Conservation (phyloP, 116 monocot species). For the Trichopus zeylanicus region DNA sequence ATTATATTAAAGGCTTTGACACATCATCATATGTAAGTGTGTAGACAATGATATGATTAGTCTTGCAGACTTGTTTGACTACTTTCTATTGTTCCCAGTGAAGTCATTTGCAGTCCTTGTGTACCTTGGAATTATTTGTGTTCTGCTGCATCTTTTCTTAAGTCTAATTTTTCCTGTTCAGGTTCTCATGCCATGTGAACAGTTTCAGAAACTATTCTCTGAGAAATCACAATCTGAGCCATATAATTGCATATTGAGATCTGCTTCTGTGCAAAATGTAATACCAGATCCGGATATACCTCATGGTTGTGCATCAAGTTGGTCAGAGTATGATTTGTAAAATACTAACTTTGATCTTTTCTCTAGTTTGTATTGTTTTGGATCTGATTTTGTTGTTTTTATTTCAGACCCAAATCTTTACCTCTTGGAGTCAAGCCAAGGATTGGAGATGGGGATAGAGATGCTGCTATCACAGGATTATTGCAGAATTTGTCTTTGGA, state of each 20-base stretch:
- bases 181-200: conserved; percentile 54
- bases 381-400: background rate
- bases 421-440: conserved; percentile 36
- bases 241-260: conserved; percentile 34
- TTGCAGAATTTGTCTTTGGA: conserved; percentile 47
- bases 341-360: background rate
- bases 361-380: background rate
- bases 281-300: conserved; percentile 78
- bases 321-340: conserved; percentile 47
- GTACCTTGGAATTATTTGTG: too few relatives aligned
- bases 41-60: too few relatives aligned
- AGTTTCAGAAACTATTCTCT: conserved; percentile 42
- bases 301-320: conserved; percentile 34
- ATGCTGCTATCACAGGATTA: conserved; percentile 35
- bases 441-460: conserved; percentile 60
- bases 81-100: too few relatives aligned
- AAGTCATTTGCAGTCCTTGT: too few relatives aligned
- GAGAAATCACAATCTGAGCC: conserved; percentile 27
- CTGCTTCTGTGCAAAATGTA: conserved; percentile 47
- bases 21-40: conserved; percentile 55
- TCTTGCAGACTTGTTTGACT: too few relatives aligned
- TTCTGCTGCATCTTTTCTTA: background rate
- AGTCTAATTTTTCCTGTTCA: conserved; percentile 14
- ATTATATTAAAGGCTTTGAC: conserved; percentile 77
- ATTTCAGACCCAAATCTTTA: conserved; percentile 29